These are phyloP conservation scores for Phytophthora ramorum DNA, from an alignment of 352 stramenopile species.

Conservation along the genomic window DNA sequence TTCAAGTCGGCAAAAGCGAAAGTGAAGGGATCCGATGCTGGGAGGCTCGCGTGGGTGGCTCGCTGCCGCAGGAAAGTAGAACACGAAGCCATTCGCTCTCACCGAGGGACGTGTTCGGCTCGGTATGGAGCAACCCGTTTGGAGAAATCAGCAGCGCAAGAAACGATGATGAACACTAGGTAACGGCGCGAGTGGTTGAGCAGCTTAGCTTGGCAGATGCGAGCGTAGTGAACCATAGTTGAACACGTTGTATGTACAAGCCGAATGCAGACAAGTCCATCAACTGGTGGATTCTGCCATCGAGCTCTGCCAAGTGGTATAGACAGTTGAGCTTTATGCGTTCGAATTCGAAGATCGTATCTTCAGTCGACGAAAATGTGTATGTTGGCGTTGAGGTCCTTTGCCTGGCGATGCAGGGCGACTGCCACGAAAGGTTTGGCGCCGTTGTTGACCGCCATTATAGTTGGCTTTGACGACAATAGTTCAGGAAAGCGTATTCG, in stretches of 20 bases:
- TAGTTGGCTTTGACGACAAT: too few species aligned
- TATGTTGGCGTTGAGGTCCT: background rate
- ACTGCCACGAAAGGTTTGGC: background rate
- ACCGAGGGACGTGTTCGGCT: background rate
- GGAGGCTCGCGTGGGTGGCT: background rate
- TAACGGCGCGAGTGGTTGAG: background rate
- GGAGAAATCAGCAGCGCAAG: slow-evolving; percentile 22
- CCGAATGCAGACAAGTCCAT: too few species aligned
- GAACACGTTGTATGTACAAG: too few species aligned
- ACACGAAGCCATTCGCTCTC: slow-evolving; percentile 6
- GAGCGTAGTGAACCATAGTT: too few species aligned
- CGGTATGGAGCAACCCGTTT: slow-evolving; percentile 9
- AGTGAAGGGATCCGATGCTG: slow-evolving; percentile 20
- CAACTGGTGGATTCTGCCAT: too few species aligned
- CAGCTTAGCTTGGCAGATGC: background rate
- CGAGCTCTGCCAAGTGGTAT: background rate
- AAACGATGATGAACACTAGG: slow-evolving; percentile 3
- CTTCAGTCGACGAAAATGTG: background rate
- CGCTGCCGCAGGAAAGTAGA: slow-evolving; percentile 13
- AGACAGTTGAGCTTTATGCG: background rate
- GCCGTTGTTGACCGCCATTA: too few species aligned
- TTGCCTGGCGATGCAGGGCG: too few species aligned
- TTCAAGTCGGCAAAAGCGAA: slow-evolving; percentile 9
- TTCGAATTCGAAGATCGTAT: slow-evolving; percentile 1
- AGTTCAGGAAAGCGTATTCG: background rate